Percentiles rank a stretch among this genome's conserved stretches.
Conservation (phyloP, 1,284 basidiomycete species). For the Ceratobasidium theobromae region DNA sequence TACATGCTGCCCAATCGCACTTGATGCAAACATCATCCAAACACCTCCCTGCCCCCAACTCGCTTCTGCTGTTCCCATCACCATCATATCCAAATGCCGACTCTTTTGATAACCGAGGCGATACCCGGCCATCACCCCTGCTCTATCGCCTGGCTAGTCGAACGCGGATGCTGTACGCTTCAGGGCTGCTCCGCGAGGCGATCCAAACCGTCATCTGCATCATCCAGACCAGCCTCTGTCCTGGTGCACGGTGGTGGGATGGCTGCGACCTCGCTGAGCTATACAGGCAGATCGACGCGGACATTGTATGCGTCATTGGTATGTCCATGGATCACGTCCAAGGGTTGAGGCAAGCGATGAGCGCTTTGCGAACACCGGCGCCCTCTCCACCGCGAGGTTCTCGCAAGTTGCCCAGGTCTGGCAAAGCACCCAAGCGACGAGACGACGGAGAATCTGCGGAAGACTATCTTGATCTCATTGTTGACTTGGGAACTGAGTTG, state of each 20-base stretch:
- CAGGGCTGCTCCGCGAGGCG: conserved; percentile 27
- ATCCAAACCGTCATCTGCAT: conserved; percentile 28
- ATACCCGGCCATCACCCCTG: conserved; percentile 25
- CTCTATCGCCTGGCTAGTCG: conserved; percentile 31
- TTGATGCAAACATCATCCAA: conserved; percentile 20
- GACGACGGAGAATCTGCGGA: conserved; percentile 20
- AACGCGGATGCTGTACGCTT: conserved; percentile 30
- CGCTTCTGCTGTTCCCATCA: conserved; percentile 27
- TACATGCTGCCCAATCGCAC: conserved; percentile 19
- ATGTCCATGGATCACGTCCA: conserved; percentile 23
- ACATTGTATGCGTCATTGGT: conserved; percentile 28
- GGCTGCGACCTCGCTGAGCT: conserved; percentile 30
- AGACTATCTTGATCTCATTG: conserved; percentile 25
- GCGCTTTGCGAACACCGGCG: conserved; percentile 12
- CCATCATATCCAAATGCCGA: conserved; percentile 18
- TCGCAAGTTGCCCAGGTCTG: conserved; percentile 5
- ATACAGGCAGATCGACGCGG: conserved; percentile 25
- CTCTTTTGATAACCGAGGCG: conserved; percentile 16
- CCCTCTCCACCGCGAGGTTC: conserved; percentile 26
- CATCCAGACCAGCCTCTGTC: conserved; percentile 14
- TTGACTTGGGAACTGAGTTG: conserved; percentile 20
- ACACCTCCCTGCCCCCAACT: conserved; percentile 28
- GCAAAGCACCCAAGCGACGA: neutral
- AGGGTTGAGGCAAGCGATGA: conserved; percentile 24
- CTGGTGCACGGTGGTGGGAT: conserved; percentile 25